Conservation (phyloP, 352 stramenopile genomes). For the Achlya hypogyna region DNA sequence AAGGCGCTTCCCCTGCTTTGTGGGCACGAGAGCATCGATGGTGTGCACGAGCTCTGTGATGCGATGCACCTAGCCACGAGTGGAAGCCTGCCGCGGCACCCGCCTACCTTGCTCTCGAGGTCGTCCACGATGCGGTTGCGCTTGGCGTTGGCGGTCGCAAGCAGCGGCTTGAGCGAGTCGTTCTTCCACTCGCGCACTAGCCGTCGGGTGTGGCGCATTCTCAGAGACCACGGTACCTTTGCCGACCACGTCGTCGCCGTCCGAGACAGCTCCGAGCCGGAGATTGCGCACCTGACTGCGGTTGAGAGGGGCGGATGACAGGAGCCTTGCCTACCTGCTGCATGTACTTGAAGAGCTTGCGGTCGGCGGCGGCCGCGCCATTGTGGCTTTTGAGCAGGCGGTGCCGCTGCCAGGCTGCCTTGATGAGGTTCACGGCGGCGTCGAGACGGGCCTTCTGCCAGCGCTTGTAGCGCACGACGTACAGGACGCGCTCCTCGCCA, state of each 20-base stretch:
- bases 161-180: background rate
- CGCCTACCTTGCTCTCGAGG: constrained; percentile 3
- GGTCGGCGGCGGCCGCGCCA: background rate
- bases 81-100: background rate
- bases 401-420: background rate
- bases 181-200: constrained; percentile 15
- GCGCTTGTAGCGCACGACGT: constrained; percentile 19
- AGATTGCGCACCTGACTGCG: constrained; percentile 10
- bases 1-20: background rate
- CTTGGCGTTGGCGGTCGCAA: background rate
- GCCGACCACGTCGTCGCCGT: constrained; percentile 13
- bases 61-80: background rate
- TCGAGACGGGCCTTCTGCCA: constrained; percentile 10
- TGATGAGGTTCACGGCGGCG: constrained; percentile 16
- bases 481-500: constrained; percentile 14
- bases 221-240: background rate
- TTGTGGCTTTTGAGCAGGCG: background rate
- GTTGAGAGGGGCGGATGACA: background rate
- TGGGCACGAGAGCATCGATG: background rate
- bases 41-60: background rate
- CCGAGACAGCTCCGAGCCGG: constrained; percentile 5
- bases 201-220: background rate
- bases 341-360: constrained; percentile 17
- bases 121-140: constrained; percentile 8
- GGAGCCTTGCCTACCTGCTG: background rate